Evolutionary conservation across 768 basidiomycete genomes (phyloP), one percentile per base, ranked within the genome.

Genomic region (Kwoniella heveanensis): DNA sequence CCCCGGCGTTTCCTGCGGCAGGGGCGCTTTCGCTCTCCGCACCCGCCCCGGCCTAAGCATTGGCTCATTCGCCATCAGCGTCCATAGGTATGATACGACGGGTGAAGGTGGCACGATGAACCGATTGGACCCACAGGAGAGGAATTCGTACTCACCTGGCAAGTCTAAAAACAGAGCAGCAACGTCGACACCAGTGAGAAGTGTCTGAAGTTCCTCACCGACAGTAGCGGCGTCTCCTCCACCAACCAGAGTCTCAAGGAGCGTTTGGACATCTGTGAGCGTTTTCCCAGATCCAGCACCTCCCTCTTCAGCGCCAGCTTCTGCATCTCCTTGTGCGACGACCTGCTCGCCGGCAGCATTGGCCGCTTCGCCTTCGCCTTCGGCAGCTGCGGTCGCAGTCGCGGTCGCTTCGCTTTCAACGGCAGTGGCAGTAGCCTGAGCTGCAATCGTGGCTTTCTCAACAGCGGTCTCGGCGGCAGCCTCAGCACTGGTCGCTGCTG

Each of bases 271-370:
- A 3, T 44, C 39, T 9, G 52, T 32, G 25, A 32, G 52, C n/a
- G n/a, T n/a, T n/a, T n/a, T n/a, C n/a, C n/a, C n/a, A n/a, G n/a
- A n/a, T n/a, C n/a, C n/a, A n/a, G n/a, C n/a, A n/a, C n/a, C n/a
- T n/a, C n/a, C n/a, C n/a, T n/a, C n/a, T n/a, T 21, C 4, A 52
- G 50, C 56, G 29, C 50, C 57, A 22, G 47, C 22, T 36, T 68
- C 84, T 58, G 82, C 81, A 68, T 83, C 84, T 54, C 79, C 74
- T 44, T 83, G 82, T 57, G n/a, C n/a, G n/a, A n/a, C n/a, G n/a
- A 84, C 83, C 73, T 80, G 81, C 63, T 62, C 60, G 15, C 54
- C 21, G 13, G 54, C 64, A 26, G 54, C 55, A 25, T 57, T 50
- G 26, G 73, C 69, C 12, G 79, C 57, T 59, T 81, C 81, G 21